Evolutionary conservation across 371 early-diverging fungal genomes (phyloP), one percentile per base, ranked within the genome.

Genomic region (Lichtheimia hyalospora): DNA sequence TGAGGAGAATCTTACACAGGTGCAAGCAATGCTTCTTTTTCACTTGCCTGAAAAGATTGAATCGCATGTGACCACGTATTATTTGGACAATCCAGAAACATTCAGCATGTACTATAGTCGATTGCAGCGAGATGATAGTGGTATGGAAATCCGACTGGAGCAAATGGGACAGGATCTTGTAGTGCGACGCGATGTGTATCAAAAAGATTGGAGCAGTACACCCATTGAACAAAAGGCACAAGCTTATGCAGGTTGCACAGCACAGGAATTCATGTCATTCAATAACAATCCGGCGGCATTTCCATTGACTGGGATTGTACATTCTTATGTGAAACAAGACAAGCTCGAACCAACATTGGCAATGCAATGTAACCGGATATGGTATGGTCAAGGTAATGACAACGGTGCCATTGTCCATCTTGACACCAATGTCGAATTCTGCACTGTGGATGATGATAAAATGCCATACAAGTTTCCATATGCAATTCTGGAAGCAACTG

Each of bases 1-100:
- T 64, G 92, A 93, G 0, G 97, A 99, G 69, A 96, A 99, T 75
- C 90, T 99, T 44, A 92, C 90, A 49, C 96, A 97, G 69, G 86
- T 99, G 60, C 95, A 96, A 71, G 87, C 91, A 48, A 77, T 85
- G 60, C 92, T 99, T 49, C 70, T 97, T 34, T 88, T 92, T 62
- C 88, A 97, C 68, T 34, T 34, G 10, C 34, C 34, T 4, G 34
- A 34, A 34, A 34, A 34, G 10, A 84, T 99, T 3, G 98, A 58
- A 51, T 62, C 21, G 39, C 54, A 66, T 52, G 79, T 93, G 25
- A 91, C 98, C 58, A 89, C 93, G 10, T 92, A 92, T 53, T 99
- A 99, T 75, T 94, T 93, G 74, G 99, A 99, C 71, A 99, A 97
- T 64, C 85, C 87, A 15, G 67, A 84, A 8, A 8, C 34, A 34